Evolutionary conservation across 2,329 filamentous ascomycete genomes (phyloP).

Genomic region (Xylaria polymorpha): DNA sequence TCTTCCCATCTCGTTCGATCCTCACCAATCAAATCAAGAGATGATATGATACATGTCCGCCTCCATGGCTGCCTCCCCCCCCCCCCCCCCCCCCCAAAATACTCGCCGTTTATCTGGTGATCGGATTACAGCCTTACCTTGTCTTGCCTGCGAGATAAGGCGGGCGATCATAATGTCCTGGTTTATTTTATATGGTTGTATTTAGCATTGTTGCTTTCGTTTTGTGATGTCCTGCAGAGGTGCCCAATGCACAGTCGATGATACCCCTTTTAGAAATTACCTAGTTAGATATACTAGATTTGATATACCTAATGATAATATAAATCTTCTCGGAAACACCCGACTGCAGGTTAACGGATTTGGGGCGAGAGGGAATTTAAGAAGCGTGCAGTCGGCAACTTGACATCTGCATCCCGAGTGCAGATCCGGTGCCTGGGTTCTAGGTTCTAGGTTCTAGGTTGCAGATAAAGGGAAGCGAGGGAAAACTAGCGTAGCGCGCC

Average conservation of each 20-base stretch:
- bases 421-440: slow-evolving; percentile 31
- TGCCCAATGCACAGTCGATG: slow-evolving; percentile 49
- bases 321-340: slow-evolving; percentile 15
- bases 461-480: slow-evolving; percentile 16
- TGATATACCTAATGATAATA: slow-evolving; percentile 41
- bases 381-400: slow-evolving; percentile 33
- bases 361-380: slow-evolving; percentile 11
- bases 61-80: neutral
- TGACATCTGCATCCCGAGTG: slow-evolving; percentile 36
- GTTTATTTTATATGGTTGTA: slow-evolving; percentile 26
- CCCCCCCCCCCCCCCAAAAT: neutral
- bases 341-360: slow-evolving; percentile 26
- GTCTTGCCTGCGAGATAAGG: slow-evolving; percentile 16
- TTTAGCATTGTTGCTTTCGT: slow-evolving; percentile 30
- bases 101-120: slow-evolving; percentile 9
- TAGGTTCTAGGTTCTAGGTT: too few relatives aligned
- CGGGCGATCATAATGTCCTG: slow-evolving; percentile 18
- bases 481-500: slow-evolving; percentile 1
- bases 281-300: slow-evolving; percentile 41
- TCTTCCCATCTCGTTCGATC: slow-evolving; percentile 32
- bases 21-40: slow-evolving; percentile 15
- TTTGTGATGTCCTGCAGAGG: slow-evolving; percentile 42
- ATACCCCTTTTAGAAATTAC: slow-evolving; percentile 49
- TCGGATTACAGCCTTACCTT: slow-evolving; percentile 11
- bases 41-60: neutral